Evolutionary conservation across 2,329 filamentous ascomycete genomes (phyloP).

Genomic region (Monilinia fructicola): DNA sequence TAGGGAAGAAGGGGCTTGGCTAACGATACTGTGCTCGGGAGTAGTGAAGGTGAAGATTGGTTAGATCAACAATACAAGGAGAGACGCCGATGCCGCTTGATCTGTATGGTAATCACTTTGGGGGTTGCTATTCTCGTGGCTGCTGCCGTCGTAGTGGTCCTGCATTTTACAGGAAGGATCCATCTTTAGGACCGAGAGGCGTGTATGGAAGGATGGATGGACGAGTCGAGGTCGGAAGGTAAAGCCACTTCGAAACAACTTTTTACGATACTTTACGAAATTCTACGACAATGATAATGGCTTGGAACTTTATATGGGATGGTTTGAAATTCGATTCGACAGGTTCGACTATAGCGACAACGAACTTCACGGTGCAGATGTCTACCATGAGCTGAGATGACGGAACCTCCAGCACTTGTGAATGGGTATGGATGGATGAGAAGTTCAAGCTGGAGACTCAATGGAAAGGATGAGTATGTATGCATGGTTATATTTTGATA

Average conservation of each 20-base stretch:
- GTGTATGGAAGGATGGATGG: constrained; percentile 1
- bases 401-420: background rate
- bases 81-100: constrained; percentile 35
- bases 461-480: constrained; percentile 7
- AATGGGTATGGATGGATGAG: background rate
- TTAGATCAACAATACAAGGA: constrained; percentile 38
- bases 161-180: constrained; percentile 33
- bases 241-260: background rate
- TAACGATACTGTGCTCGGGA: constrained; percentile 12
- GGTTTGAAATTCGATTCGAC: background rate
- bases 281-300: constrained; percentile 20
- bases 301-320: constrained; percentile 5
- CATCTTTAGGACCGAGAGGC: background rate
- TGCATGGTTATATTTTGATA: constrained; percentile 15
- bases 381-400: background rate
- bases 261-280: constrained; percentile 15
- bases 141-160: constrained; percentile 34
- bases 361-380: background rate
- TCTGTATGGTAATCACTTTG: constrained; percentile 33
- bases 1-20: background rate
- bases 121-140: constrained; percentile 32
- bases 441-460: background rate
- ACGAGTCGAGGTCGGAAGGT: background rate
- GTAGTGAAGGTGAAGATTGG: constrained; percentile 38
- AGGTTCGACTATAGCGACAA: background rate